Base-by-base conservation (phyloP, 2,329 filamentous ascomycete genomes). In the Colletotrichum destructivum region DNA sequence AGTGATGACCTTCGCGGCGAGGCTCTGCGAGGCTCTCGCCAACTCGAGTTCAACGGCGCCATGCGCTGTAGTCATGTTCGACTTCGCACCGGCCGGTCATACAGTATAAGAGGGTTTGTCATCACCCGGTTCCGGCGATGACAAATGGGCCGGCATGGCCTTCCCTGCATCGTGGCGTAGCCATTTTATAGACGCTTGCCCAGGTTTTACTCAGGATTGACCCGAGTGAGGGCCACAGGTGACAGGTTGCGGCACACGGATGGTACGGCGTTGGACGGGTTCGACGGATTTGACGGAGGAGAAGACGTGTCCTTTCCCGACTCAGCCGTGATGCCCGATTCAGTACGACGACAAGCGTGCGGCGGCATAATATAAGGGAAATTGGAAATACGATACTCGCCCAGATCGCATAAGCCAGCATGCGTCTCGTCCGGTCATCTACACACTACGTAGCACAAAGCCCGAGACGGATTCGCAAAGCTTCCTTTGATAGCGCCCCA, bases 401-500 rank as follows among this genome's bases (percentile, higher is more conserved):
- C 21, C 21, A 42, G 26, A 11, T 23, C 21, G 47, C 61, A 35
- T 18, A 21, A 54, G 49, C 23, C 61, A 55, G 38, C 18, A 44
- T 54, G 23, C 26, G 61, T 63, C 38, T 54, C 16, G 49, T 46
- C 49, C 18, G 23, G 49, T 12, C 38, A 63, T 63, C 31, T 35
- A 35, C 38, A 42, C 51, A 38, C 23, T 49, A 35, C 42, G 38
- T 35, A 40, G 31, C 59, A 51, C 59, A 51, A 26, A 62, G 18
- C 35, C 40, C 18, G 44, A 38, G 46, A 52, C 60, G 31, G 15
- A 63, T 42, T n/a, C 23, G 16, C 6, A 49, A 61, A 51, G 59
- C 59, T 62, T 61, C 42, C 42, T 35, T 47, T 5, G 3, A 44
- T 13, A 26, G 15, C 21, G 16, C 61, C 61, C 61, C 47, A 54